Conservation (phyloP, 179 eudicot genomes). For the Spergularia azorica region DNA sequence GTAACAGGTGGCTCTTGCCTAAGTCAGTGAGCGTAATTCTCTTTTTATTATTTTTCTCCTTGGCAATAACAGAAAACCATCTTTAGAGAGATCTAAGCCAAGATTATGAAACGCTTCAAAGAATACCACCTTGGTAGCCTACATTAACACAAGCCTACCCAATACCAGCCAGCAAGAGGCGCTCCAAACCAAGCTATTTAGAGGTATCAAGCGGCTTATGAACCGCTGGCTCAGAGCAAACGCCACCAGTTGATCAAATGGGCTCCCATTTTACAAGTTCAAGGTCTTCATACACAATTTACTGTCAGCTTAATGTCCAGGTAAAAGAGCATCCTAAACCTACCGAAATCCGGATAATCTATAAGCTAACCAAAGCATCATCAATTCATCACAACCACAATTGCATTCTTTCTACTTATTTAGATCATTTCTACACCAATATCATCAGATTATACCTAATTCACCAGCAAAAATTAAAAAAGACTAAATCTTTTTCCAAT, state of each 20-base stretch:
- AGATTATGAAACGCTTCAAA: neutral
- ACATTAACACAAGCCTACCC: neutral
- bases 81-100: too few relatives aligned
- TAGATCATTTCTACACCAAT: neutral
- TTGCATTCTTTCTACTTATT: neutral
- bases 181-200: neutral
- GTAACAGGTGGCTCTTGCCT: neutral
- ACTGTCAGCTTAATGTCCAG: too few relatives aligned
- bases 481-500: neutral
- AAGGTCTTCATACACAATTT: too few relatives aligned
- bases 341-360: neutral
- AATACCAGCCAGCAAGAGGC: neutral
- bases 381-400: neutral
- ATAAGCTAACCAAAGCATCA: neutral
- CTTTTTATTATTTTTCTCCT: neutral
- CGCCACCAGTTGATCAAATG: too few relatives aligned
- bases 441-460: neutral
- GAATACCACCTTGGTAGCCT: too few relatives aligned
- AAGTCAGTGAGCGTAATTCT: neutral
- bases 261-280: too few relatives aligned
- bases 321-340: too few relatives aligned
- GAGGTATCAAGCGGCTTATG: too few relatives aligned
- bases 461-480: neutral
- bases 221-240: too few relatives aligned
- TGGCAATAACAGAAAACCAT: too few relatives aligned